Conservation (phyloP, 169 alveolate genomes). For the Toxoplasma gondii region DNA sequence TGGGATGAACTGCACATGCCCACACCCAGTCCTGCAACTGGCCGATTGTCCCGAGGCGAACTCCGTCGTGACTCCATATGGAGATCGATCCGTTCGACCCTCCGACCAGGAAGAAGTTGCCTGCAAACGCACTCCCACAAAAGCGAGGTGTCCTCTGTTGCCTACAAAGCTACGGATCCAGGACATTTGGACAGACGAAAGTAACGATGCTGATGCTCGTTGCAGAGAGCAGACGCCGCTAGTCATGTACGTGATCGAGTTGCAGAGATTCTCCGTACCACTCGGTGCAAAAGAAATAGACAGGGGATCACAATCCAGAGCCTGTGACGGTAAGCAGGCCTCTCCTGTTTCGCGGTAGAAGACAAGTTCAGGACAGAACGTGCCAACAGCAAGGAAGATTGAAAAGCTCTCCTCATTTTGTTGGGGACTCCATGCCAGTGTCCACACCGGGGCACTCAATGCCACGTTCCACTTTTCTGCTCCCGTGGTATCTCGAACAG, state of each 20-base stretch:
- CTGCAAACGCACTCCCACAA: slow-evolving; percentile 26
- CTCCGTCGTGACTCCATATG: slow-evolving; percentile 89
- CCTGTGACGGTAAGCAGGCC: slow-evolving; percentile 72
- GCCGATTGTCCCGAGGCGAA: slow-evolving; percentile 76
- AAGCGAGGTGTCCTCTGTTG: background rate
- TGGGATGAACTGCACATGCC: slow-evolving; percentile 71
- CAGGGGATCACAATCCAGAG: slow-evolving; percentile 85
- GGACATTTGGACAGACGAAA: too few species aligned
- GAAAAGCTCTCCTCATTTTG: background rate
- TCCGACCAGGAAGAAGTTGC: slow-evolving; percentile 82
- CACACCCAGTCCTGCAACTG: slow-evolving; percentile 21
- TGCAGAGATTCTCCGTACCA: slow-evolving; percentile 21
- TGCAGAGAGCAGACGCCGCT: background rate
- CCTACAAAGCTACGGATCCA: too few species aligned
- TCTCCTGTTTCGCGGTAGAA: slow-evolving; percentile 78
- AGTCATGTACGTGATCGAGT: background rate
- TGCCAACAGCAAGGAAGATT: slow-evolving; percentile 82
- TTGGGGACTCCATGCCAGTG: slow-evolving; percentile 80
- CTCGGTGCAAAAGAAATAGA: slow-evolving; percentile 61
- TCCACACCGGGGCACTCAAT: slow-evolving; percentile 84
- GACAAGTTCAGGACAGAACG: slow-evolving; percentile 86
- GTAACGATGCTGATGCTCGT: background rate
- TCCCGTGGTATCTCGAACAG: slow-evolving; percentile 80
- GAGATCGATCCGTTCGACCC: slow-evolving; percentile 72
- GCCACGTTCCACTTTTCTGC: slow-evolving; percentile 73